Evolutionary conservation across 1,284 basidiomycete species (phyloP), one percentile per base, ranked within the genome.

Genomic region (Rhodofomes roseus): DNA sequence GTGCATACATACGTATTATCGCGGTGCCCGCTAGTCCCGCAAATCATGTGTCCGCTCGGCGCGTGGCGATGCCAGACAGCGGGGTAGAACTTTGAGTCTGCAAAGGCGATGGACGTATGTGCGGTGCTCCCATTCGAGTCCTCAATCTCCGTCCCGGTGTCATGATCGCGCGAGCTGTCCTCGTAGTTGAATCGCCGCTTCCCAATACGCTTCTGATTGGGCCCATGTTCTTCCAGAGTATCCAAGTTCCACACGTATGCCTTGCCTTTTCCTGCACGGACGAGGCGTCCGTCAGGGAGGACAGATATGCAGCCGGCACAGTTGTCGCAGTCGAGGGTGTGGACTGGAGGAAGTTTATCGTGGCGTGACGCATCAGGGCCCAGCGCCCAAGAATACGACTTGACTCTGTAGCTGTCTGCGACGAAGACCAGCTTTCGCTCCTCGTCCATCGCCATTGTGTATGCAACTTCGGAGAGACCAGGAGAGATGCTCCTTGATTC

Each of bases 221-320:
- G 55, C 2, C 71, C 71, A 58, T 77, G 76, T 1, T 73, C 76
- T 22, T 66, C 63, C 8, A 76, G 64, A 0, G 57, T 51, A 37
- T 74, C 71, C 37, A 78, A 48, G 40, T 73, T 66, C 77, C 77
- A 79, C 1, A 75, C 58, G 0, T 60, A 68, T 20, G 72, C 66
- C 12, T 63, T 58, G 16, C 73, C 72, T 37, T 65, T 68, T 0
- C 75, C 75, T 5, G 73, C 72, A 23, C 75, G 71, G 7, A 70
- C 48, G 40, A 78, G 27, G 2, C 68, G 65, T 2, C 70, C 69
- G 34, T 67, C 65, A 0, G 66, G 56, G 8, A 73, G 63, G 8
- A 76, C 41, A 0, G 67, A 60, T 14, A 78, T 60, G 0, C 74
- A 70, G 0, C 76, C 74, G 4, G 57, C 36, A 56, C 63, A 72